A percentile compares a stretch with the other conserved stretches of the same genome.
Conservation (phyloP, 768 basidiomycete genomes). For the Phlebiopsis flavidoalba region DNA sequence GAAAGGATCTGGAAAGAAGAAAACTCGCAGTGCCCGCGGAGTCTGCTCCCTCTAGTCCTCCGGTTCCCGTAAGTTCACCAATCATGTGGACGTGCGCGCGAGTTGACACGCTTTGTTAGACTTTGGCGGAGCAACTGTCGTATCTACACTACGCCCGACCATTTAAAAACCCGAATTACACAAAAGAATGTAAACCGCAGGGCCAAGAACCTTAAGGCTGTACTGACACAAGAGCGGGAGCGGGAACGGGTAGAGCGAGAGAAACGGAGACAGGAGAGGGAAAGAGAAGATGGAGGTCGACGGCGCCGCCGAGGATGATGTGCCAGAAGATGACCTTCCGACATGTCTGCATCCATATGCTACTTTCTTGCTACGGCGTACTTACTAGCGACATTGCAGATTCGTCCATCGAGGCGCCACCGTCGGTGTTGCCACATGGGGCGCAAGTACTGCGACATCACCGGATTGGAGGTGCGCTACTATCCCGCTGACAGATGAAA, state of each 20-base stretch:
- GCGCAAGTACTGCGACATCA: constrained; percentile 80
- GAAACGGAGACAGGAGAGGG: constrained; percentile 42
- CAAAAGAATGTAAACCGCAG: constrained; percentile 67
- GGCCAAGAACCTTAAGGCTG: constrained; percentile 75
- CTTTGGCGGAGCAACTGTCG: constrained; percentile 69
- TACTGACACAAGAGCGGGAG: constrained; percentile 75
- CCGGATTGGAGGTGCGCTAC: constrained; percentile 63
- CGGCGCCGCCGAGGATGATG: constrained; percentile 25
- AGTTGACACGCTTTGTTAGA: constrained; percentile 32
- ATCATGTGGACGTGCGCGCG: neutral
- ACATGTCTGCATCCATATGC: constrained; percentile 47
- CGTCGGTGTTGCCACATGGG: constrained; percentile 75
- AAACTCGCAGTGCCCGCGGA: constrained; percentile 18
- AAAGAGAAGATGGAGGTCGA: constrained; percentile 60
- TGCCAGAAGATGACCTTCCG: constrained; percentile 56
- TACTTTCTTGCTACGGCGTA: neutral
- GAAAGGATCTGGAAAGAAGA: constrained; percentile 28
- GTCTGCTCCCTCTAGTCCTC: constrained; percentile 28
- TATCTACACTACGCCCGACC: constrained; percentile 65
- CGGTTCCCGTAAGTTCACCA: constrained; percentile 21
- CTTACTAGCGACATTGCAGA: constrained; percentile 36
- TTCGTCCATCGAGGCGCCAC: constrained; percentile 79
- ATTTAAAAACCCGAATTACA: constrained; percentile 72
- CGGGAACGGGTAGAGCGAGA: constrained; percentile 68
- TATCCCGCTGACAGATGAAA: neutral